Percentiles rank a stretch among this genome's conserved stretches.
These are phyloP conservation scores for Ocimum tenuiflorum DNA, from an alignment of 257 asterid genomes.

Conservation along the genomic window DNA sequence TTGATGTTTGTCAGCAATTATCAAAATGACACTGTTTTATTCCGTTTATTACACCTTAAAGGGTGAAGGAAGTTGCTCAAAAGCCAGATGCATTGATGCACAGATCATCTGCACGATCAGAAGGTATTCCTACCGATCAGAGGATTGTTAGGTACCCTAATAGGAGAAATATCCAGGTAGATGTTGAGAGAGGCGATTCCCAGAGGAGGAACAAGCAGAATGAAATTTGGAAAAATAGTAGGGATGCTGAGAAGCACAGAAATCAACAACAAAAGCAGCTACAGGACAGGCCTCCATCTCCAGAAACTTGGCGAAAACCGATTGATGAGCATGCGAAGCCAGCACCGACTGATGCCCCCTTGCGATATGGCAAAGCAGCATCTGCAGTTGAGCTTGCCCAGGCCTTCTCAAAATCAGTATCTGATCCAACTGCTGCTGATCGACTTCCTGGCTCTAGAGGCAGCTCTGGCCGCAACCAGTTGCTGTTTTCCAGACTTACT, in stretches of 20 bases:
- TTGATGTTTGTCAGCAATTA: background rate
- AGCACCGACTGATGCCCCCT: conserved; percentile 33
- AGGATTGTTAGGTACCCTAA: conserved; percentile 39
- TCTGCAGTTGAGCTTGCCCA: conserved; percentile 94
- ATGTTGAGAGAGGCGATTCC: conserved; percentile 47
- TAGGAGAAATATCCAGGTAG: conserved; percentile 53
- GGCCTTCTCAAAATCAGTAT: conserved; percentile 69
- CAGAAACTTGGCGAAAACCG: conserved; percentile 92
- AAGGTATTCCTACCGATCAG: conserved; percentile 32
- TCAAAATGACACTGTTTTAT: background rate
- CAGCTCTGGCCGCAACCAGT: conserved; percentile 46
- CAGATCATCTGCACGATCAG: conserved; percentile 33
- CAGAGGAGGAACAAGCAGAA: conserved; percentile 55
- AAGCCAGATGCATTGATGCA: conserved; percentile 39
- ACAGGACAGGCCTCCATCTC: conserved; percentile 74
- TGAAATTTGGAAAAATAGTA: conserved; percentile 54
- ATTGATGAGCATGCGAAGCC: conserved; percentile 47
- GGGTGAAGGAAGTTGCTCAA: conserved; percentile 49
- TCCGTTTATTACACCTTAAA: conserved; percentile 16
- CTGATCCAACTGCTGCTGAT: conserved; percentile 45
- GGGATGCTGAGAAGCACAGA: conserved; percentile 43
- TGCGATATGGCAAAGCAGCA: conserved; percentile 65
- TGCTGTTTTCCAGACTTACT: conserved; percentile 71
- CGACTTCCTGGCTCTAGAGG: conserved; percentile 50
- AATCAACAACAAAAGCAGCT: conserved; percentile 40